phyloP scores from a whole-genome alignment of 371 early-diverging fungal species.

The Lichtheimia hyalospora region DNA sequence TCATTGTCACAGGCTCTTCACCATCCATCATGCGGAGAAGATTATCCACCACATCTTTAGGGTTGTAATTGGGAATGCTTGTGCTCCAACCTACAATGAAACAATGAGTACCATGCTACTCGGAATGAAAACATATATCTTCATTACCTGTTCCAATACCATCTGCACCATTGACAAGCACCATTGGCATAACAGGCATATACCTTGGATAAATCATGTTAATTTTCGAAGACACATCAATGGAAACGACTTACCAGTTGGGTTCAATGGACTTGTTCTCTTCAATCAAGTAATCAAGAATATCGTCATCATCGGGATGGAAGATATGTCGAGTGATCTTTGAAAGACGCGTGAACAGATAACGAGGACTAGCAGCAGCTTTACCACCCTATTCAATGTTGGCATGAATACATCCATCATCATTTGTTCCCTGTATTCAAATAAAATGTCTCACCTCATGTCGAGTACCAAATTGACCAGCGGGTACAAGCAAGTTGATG shows the following conservation, averaged over 20 bases:
- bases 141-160: conserved; percentile 97
- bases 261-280: conserved; percentile 98
- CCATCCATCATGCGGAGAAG: conserved; percentile 83
- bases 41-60: conserved; percentile 93
- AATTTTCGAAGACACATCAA: not conserved
- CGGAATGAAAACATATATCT: not conserved
- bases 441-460: conserved; percentile 49
- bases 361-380: conserved; percentile 98
- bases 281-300: conserved; percentile 91
- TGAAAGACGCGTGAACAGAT: conserved; percentile 90
- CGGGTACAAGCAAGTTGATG: conserved; percentile 89
- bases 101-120: not conserved
- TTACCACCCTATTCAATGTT: conserved; percentile 82
- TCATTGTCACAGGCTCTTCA: conserved; percentile 77
- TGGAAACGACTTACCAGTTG: conserved; percentile 63
- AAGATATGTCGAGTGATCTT: conserved; percentile 86
- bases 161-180: conserved; percentile 97
- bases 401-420: not conserved
- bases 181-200: conserved; percentile 97
- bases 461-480: conserved; percentile 98
- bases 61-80: conserved; percentile 86
- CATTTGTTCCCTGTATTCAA: too few relatives aligned
- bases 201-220: conserved; percentile 50
- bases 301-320: conserved; percentile 86
- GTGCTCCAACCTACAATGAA: conserved; percentile 69